These are phyloP conservation scores for Diplodia intermedia DNA, from an alignment of 2,329 filamentous ascomycete genomes.

Conservation along the genomic window DNA sequence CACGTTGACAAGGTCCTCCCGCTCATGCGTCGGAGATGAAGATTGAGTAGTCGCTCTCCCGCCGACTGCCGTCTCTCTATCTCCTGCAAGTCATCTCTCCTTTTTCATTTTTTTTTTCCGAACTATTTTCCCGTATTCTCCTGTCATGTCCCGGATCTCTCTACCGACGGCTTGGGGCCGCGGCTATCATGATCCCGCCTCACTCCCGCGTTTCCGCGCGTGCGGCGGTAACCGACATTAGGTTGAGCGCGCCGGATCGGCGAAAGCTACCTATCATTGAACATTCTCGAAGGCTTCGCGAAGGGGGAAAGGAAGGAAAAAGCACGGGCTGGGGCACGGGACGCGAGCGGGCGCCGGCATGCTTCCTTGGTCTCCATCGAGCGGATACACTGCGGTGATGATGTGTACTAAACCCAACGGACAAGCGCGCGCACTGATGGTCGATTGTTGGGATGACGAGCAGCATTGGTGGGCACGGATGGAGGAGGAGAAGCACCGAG, in stretches of 20 bases:
- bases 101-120: background rate
- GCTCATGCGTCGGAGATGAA: background rate
- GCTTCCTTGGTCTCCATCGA: background rate
- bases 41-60: background rate
- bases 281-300: conserved; percentile 17
- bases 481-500: background rate
- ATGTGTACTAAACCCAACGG: background rate
- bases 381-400: background rate
- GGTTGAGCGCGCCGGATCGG: background rate
- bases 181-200: background rate
- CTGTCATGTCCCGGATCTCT: background rate
- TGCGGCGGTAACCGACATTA: conserved; percentile 1
- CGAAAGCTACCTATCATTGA: background rate
- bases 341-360: background rate
- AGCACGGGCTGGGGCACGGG: conserved; percentile 2
- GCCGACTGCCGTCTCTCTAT: background rate
- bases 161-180: conserved; percentile 2
- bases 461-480: too few species aligned
- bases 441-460: too few species aligned
- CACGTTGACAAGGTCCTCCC: background rate
- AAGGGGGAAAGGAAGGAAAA: conserved; percentile 6
- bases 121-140: background rate
- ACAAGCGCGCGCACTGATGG: too few species aligned
- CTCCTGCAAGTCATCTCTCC: background rate
- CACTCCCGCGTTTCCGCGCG: background rate